A percentile compares a stretch with the other conserved stretches of the same genome.
phyloP scores from a whole-genome alignment of 805 yeast genomes.

The Sungouiozyma intestinalis region DNA sequence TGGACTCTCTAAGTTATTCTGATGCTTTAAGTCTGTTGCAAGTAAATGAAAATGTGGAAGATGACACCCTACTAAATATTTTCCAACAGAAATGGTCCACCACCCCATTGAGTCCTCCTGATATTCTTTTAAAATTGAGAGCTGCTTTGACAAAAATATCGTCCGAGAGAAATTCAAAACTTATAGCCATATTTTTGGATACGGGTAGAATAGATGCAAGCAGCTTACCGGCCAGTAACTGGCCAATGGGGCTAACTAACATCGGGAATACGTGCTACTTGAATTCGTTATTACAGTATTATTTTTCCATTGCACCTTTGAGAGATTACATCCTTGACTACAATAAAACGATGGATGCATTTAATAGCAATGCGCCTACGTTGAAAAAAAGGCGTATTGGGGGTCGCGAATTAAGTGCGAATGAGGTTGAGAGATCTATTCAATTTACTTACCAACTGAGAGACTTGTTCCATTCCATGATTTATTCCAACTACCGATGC shows the following conservation, averaged over 20 bases:
- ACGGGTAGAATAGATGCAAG: conserved; percentile 55
- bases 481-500: conserved; percentile 47
- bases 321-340: conserved; percentile 56
- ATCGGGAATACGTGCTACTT: conserved; percentile 94
- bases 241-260: conserved; percentile 90
- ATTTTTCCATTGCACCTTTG: conserved; percentile 75
- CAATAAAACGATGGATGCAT: conserved; percentile 29
- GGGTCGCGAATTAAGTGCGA: conserved; percentile 69
- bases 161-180: conserved; percentile 40
- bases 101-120: conserved; percentile 21
- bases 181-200: conserved; percentile 45
- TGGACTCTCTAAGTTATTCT: conserved; percentile 21
- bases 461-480: conserved; percentile 59
- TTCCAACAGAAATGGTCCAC: conserved; percentile 26
- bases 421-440: conserved; percentile 70
- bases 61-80: conserved; percentile 33
- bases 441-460: conserved; percentile 71
- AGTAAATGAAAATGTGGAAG: conserved; percentile 41
- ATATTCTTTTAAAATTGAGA: conserved; percentile 48
- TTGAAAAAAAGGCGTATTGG: conserved; percentile 57
- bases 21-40: conserved; percentile 43
- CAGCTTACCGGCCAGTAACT: conserved; percentile 48
- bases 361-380: conserved; percentile 12
- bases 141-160: conserved; percentile 49
- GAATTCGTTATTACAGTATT: conserved; percentile 83